A percentile compares a stretch with the other conserved stretches of the same genome.
Evolutionary conservation across 2,329 filamentous ascomycete species (phyloP).

Genomic region (Juglanconis juglandina): DNA sequence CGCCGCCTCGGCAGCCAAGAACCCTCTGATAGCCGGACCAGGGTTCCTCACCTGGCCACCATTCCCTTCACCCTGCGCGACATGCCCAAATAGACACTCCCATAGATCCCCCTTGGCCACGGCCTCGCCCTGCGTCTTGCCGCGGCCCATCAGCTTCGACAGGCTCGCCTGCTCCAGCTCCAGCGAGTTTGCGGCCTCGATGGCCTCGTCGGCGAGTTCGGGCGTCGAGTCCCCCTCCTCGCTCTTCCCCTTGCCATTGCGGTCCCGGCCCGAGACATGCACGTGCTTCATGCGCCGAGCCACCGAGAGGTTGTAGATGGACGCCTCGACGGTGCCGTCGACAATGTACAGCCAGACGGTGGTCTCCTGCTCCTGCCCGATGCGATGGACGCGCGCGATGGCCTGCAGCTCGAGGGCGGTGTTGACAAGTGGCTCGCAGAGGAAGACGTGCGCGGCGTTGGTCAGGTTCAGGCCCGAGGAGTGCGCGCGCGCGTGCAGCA

Average conservation of each 20-base stretch:
- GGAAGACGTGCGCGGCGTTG: slow-evolving; percentile 88
- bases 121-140: slow-evolving; percentile 71
- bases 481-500: slow-evolving; percentile 85
- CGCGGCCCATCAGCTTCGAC: slow-evolving; percentile 66
- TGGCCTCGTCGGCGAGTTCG: slow-evolving; percentile 53
- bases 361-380: slow-evolving; percentile 82
- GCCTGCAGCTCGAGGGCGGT: slow-evolving; percentile 92
- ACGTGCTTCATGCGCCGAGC: slow-evolving; percentile 76
- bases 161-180: slow-evolving; percentile 75
- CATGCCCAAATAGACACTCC: slow-evolving; percentile 78
- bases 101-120: slow-evolving; percentile 78
- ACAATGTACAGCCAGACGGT: slow-evolving; percentile 95
- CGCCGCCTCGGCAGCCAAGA: slow-evolving; percentile 45
- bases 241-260: slow-evolving; percentile 31
- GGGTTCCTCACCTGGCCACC: slow-evolving; percentile 16
- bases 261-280: slow-evolving; percentile 29
- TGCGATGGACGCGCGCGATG: slow-evolving; percentile 90
- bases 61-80: slow-evolving; percentile 29
- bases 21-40: slow-evolving; percentile 26
- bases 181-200: slow-evolving; percentile 81
- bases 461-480: slow-evolving; percentile 87
- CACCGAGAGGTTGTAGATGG: slow-evolving; percentile 85
- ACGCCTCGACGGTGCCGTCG: slow-evolving; percentile 86
- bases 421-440: slow-evolving; percentile 91
- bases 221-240: slow-evolving; percentile 23